These are phyloP conservation scores for Mrakia gelida DNA, from an alignment of 768 basidiomycete genomes.

Conservation along the genomic window DNA sequence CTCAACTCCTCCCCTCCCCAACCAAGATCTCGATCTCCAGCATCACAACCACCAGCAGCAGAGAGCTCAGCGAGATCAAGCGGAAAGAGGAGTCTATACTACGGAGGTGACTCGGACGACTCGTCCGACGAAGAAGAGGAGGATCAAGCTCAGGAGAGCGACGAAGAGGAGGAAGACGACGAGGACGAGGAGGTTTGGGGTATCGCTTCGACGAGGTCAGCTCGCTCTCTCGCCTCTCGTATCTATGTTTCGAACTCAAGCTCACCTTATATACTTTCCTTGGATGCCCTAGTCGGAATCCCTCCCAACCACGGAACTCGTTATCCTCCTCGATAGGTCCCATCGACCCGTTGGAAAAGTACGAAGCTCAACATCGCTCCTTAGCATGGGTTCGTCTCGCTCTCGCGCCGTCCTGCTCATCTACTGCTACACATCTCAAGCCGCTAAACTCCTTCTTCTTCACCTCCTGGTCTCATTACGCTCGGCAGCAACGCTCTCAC, in stretches of 20 bases:
- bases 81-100: background rate
- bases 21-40: background rate
- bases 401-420: background rate
- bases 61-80: background rate
- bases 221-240: background rate
- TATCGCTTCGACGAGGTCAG: constrained; percentile 6
- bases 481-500: constrained; percentile 17
- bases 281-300: background rate
- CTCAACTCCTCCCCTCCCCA: background rate
- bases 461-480: background rate
- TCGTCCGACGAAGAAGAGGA: background rate
- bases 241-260: too few species aligned
- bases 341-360: constrained; percentile 22
- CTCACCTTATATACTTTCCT: background rate
- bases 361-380: constrained; percentile 18
- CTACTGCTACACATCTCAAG: background rate
- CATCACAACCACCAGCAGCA: background rate
- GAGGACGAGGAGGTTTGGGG: constrained; percentile 2
- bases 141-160: background rate
- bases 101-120: constrained; percentile 11
- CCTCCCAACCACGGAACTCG: background rate
- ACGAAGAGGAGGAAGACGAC: background rate
- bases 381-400: constrained; percentile 17
- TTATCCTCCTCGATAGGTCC: background rate
- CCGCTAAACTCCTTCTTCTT: too few species aligned